Evolutionary conservation across 352 stramenopile species (phyloP).

Genomic region (Globisporangium megalacanthum): DNA sequence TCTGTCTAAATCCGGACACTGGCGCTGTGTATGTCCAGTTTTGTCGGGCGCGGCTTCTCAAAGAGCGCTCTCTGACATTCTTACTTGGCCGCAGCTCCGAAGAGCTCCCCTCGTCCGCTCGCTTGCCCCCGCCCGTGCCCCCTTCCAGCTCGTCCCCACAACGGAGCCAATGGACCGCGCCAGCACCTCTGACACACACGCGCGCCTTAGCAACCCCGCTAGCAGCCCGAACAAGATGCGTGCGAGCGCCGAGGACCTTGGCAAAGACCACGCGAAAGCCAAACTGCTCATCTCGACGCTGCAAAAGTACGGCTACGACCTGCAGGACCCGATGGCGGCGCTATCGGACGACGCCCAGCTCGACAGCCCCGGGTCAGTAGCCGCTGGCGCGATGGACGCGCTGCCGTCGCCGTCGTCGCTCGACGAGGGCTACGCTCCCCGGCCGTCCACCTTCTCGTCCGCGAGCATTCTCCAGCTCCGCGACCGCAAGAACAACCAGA

Average conservation of each 20-base stretch:
- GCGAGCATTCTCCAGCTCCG: constrained; percentile 70
- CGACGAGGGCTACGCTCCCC: constrained; percentile 28
- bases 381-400: neutral
- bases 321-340: constrained; percentile 19
- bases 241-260: neutral
- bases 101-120: neutral
- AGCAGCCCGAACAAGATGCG: neutral
- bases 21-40: constrained; percentile 7
- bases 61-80: neutral
- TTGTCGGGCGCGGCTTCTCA: too few species aligned
- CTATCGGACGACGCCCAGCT: constrained; percentile 20
- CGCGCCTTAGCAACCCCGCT: neutral
- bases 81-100: neutral
- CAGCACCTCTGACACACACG: neutral
- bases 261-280: constrained; percentile 47
- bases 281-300: constrained; percentile 76
- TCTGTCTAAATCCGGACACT: constrained; percentile 2
- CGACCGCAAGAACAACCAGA: constrained; percentile 83
- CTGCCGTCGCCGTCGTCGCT: constrained; percentile 22
- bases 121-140: too few species aligned
- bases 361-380: constrained; percentile 1
- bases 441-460: constrained; percentile 22
- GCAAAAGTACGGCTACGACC: constrained; percentile 83
- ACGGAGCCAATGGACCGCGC: too few species aligned
- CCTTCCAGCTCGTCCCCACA: too few species aligned